Base-by-base conservation (phyloP, 1,284 basidiomycete genomes). In the Blastosporella zonata region DNA sequence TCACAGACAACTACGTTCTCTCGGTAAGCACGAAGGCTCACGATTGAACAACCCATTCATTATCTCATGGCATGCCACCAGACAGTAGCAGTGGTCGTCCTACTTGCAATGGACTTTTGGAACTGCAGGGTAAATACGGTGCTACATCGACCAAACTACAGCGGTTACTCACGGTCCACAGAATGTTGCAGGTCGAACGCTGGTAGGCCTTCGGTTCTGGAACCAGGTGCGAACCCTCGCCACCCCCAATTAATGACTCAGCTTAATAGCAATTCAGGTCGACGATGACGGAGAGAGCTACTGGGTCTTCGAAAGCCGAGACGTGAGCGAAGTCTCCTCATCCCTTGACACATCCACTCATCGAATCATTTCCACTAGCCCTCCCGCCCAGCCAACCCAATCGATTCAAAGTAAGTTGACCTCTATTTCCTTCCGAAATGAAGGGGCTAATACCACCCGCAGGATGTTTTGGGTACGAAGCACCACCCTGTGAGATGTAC, bases 71-170 rank as follows among this genome's bases (percentile, higher is more conserved):
- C 10, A 17, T 9, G 17, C 8, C 12, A 13, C n/a, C 29, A 95
- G 90, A 95, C 93, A 13, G 93, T 97, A 1, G 69, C 84, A 7
- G 93, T 97, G 0, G 94, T 97, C 18, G 84, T 96, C 1, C 73
- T 97, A 18, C 79, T 97, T 27, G 88, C 93, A 0, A 87, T 94
- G 78, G 94, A 97, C 69, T 97, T 97, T 65, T 97, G 94, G 95
- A 97, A 95, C 62, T 93, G 92, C 57, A 72, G 91, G 62, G 91
- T 92, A 60, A 54, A 81, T 65, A 21, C 23, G 40, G 5, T 40
- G 46, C 21, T 13, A 48, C 7, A 31, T 28, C n/a, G 13, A 9
- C 12, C 50, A 51, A 25, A 45, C 17, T 39, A 7, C 43, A 2
- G 20, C 18, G 35, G 27, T 31, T n/a, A 43, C 36, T 29, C 41